Evolutionary conservation across 495 filamentous ascomycete genomes (phyloP), one percentile per base, ranked within the genome.

Genomic region (Xylaria flabelliformis): DNA sequence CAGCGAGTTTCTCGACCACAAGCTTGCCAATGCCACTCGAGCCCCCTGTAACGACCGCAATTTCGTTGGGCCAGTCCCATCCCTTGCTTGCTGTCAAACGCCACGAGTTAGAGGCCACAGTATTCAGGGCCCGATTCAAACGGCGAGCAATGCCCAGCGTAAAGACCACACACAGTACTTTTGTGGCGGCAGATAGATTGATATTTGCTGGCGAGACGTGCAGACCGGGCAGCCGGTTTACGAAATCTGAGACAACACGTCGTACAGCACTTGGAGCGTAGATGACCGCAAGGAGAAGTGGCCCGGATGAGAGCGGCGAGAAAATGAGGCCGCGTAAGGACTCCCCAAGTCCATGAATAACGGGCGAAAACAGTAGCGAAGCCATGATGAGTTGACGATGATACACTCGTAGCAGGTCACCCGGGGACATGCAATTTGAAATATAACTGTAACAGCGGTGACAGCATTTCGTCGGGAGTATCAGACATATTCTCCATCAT

Each of bases 41-140:
- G 39, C 88, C 89, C 1, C 89, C 89, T 0, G 89, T 91, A 21
- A 91, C 63, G 32, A 91, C 80, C 5, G 87, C 85, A 42, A 90
- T 77, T 76, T 91, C 89, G 21, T 70, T 70, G 1, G 59, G 65
- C 72, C 80, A 82, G 7, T 79, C 74, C 63, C 82, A 79, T 67
- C 84, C 78, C 70, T 79, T 83, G 61, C 76, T 80, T 0, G 75
- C 73, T 3, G 64, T 65, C 64, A 72, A 46, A 6, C 82, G 83
- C 77, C 82, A 86, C 46, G 77, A 80, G 2, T 79, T 78, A 2
- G 72, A 26, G 1, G 80, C 81, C 56, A 78, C 67, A 8, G 85
- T 85, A 76, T 88, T 89, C 41, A 87, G 73, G 0, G 82, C 78
- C 77, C 82, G 79, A 68, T 82, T 80, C 32, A 78, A 82, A 15